Conservation (phyloP, 352 stramenopile genomes). For the Phytophthora pseudosyringae region DNA sequence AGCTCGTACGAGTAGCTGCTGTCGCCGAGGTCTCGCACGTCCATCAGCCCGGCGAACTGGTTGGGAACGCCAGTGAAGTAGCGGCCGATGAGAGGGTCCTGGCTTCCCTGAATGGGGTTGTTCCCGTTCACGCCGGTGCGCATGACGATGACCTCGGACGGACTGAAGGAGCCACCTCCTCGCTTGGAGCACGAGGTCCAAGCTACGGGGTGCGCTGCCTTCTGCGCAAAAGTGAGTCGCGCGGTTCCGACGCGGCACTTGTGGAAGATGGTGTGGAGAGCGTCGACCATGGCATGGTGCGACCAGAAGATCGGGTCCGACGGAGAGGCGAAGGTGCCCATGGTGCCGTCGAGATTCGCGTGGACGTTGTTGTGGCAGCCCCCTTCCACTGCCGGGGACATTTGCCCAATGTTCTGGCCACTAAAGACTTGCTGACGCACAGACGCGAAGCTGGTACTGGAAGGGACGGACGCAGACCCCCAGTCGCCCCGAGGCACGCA, state of each 20-base stretch:
- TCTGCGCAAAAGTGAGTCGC: conserved; percentile 54
- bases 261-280: conserved; percentile 76
- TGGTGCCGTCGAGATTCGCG: conserved; percentile 46
- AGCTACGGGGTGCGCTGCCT: conserved; percentile 46
- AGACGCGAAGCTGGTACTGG: conserved; percentile 46
- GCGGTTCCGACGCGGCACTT: conserved; percentile 63
- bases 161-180: conserved; percentile 43
- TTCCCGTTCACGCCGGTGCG: conserved; percentile 45
- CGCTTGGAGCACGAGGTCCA: conserved; percentile 57
- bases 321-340: conserved; percentile 57
- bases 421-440: conserved; percentile 59
- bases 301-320: conserved; percentile 81
- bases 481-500: conserved; percentile 66
- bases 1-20: conserved; percentile 72
- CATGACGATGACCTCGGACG: conserved; percentile 49
- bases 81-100: conserved; percentile 45
- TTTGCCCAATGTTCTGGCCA: conserved; percentile 56
- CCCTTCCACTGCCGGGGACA: conserved; percentile 52
- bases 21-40: conserved; percentile 48
- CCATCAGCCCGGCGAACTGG: conserved; percentile 54
- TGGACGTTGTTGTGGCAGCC: conserved; percentile 73
- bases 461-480: conserved; percentile 35
- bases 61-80: conserved; percentile 50
- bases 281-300: conserved; percentile 71
- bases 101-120: conserved; percentile 44